A percentile compares a stretch with the other conserved stretches of the same genome.
Evolutionary conservation across 148 eudicot genomes (phyloP).

Genomic region (Gaultheria prostrata): DNA sequence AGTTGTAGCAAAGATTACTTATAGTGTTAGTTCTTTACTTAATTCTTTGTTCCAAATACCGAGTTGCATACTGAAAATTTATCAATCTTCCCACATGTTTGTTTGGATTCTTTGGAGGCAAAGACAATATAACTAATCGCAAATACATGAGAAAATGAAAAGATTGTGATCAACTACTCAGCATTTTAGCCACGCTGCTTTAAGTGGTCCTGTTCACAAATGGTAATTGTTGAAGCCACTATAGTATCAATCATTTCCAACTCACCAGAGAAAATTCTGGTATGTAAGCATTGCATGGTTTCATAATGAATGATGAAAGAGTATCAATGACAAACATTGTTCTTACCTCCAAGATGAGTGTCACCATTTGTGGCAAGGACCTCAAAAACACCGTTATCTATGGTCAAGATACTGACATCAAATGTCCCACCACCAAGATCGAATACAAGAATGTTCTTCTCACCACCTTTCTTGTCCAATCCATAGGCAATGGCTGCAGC

Average conservation of each 20-base stretch:
- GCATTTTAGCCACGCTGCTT: not conserved
- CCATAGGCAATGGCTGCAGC: slow-evolving; percentile 55
- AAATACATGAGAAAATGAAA: not conserved
- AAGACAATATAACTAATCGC: not conserved
- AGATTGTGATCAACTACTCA: not conserved
- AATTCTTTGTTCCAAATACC: not conserved
- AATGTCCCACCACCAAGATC: slow-evolving; percentile 56
- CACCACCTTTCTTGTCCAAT: slow-evolving; percentile 47
- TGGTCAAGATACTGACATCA: slow-evolving; percentile 49
- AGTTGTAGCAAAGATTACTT: not conserved
- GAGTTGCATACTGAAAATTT: not conserved
- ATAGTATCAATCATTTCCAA: not conserved
- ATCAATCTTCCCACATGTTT: not conserved
- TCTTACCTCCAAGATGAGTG: slow-evolving; percentile 49
- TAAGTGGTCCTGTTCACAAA: slow-evolving; percentile 1
- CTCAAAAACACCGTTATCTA: slow-evolving; percentile 50
- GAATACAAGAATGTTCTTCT: slow-evolving; percentile 47
- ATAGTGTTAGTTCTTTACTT: not conserved
- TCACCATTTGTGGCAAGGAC: slow-evolving; percentile 49
- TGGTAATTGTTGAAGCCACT: not conserved
- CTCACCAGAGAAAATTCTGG: not conserved
- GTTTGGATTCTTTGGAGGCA: not conserved
- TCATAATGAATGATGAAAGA: not conserved
- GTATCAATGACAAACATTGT: not conserved
- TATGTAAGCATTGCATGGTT: not conserved